Evolutionary conservation across 371 early-diverging fungal species (phyloP).

Genomic region (Mucor sp.): DNA sequence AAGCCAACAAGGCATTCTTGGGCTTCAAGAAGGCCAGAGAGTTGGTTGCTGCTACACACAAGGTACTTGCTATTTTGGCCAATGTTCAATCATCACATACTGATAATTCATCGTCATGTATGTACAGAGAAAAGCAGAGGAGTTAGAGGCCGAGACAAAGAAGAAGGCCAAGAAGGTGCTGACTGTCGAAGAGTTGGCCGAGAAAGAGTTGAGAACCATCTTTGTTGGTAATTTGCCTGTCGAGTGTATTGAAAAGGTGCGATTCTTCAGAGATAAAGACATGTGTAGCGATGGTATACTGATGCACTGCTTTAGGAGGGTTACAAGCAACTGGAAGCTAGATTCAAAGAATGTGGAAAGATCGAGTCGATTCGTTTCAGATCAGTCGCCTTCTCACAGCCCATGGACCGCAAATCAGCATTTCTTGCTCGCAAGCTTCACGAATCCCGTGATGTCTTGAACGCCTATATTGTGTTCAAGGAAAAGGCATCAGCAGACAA

Average conservation of each 20-base stretch:
- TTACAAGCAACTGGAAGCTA: conserved; percentile 60
- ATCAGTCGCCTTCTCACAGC: conserved; percentile 78
- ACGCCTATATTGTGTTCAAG: conserved; percentile 87
- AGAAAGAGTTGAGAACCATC: conserved; percentile 62
- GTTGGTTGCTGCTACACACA: conserved; percentile 28
- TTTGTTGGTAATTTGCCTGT: conserved; percentile 86
- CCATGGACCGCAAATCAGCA: conserved; percentile 72
- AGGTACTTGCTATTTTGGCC: conserved; percentile 4
- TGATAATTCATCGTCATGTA: neutral
- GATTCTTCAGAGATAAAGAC: neutral
- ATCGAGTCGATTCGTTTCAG: conserved; percentile 90
- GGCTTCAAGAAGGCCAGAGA: conserved; percentile 38
- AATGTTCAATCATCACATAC: too few relatives aligned
- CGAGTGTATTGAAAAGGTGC: conserved; percentile 64
- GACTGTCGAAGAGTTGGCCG: conserved; percentile 51
- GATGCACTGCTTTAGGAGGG: conserved; percentile 33
- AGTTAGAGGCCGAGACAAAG: conserved; percentile 17
- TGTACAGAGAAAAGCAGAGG: conserved; percentile 20
- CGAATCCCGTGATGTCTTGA: conserved; percentile 78
- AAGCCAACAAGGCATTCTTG: conserved; percentile 30
- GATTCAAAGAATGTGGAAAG: conserved; percentile 73
- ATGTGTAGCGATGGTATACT: too few relatives aligned
- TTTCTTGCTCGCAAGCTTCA: conserved; percentile 80
- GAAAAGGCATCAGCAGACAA: conserved; percentile 62
- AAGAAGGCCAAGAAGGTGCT: conserved; percentile 26